Base-by-base conservation (phyloP, 1,284 basidiomycete species). In the Stygiomarasmius scandens region DNA sequence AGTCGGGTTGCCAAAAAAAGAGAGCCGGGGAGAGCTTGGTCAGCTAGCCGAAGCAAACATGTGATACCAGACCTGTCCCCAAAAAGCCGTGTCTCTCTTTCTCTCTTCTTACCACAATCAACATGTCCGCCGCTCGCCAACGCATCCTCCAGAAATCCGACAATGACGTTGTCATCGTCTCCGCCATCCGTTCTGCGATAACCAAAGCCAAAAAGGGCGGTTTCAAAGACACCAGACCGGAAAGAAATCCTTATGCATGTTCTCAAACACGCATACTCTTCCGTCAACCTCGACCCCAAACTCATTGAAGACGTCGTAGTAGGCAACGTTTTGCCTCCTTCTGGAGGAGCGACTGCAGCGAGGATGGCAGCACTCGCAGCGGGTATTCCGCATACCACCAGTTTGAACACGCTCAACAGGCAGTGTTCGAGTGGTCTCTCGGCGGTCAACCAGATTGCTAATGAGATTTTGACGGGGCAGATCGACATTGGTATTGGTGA, bases 361-460 rank as follows among this genome's bases (percentile, higher is more conserved):
- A 88, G 96, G 63, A 97, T 98, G 94, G 96, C 96, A 29, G 86
- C 90, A 49, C 83, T 99, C 47, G 86, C 91, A 72, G 91, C 96
- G 58, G 96, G 96, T 36, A 95, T 98, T 67, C 96, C 96, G 24
- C 80, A 89, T 67, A 87, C 90, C 9, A 78, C 87, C 2, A 76
- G 92, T 22, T 75, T 98, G 73, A 90, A 91, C 77, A 96, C 96
- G 14, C 81, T 98, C 63, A 98, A 99, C 80, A 82, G 96, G 56
- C 95, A 96, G 72, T 99, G 96, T 76, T 96, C 95, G 1, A 95
- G 92, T 29, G 95, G 96, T 61, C 81, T 99, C 51, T 87, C 92
- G 34, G 90, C 95, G 29, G 85, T 97, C 61, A 92, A 89, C 74
- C 87, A 93, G 73, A 95, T 98, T 64, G 95, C 96, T 53, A 93